Conservation (phyloP, 192 early-diverging fungal species). For the Backusella psychrophila region DNA sequence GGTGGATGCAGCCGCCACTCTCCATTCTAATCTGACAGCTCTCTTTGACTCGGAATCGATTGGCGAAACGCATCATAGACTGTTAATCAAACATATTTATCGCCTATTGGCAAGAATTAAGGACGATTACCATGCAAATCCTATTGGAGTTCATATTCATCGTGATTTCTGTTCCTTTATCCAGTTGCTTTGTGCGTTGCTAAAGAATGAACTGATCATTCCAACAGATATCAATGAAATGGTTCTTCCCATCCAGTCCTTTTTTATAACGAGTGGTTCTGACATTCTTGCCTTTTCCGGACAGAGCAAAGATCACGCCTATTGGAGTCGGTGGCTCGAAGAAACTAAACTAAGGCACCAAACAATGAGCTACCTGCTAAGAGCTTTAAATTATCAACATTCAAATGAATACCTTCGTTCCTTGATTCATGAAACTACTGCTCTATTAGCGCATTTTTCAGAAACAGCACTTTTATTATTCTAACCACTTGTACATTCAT, state of each 20-base stretch:
- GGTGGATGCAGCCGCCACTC: neutral
- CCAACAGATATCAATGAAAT: slow-evolving; percentile 1
- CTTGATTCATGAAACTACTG: neutral
- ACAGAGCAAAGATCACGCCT: neutral
- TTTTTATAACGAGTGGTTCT: slow-evolving; percentile 8
- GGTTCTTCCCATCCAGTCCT: neutral
- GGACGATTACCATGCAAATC: neutral
- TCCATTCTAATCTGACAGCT: neutral
- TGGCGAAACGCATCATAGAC: neutral
- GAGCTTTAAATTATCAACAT: neutral
- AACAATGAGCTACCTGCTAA: neutral
- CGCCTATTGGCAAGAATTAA: neutral
- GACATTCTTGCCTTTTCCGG: neutral
- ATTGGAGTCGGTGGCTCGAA: neutral
- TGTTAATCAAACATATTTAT: neutral
- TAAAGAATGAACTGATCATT: slow-evolving; percentile 1
- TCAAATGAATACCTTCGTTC: neutral
- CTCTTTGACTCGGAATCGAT: neutral
- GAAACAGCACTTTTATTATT: neutral
- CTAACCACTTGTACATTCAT: neutral
- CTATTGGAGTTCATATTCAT: neutral
- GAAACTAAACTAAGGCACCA: neutral
- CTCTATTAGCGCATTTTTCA: neutral
- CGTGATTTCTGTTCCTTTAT: neutral
- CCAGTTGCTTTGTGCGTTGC: neutral